Base-by-base conservation (phyloP, 225 moss, liverwort and hornwort genomes). In the Bryum argenteum region DNA sequence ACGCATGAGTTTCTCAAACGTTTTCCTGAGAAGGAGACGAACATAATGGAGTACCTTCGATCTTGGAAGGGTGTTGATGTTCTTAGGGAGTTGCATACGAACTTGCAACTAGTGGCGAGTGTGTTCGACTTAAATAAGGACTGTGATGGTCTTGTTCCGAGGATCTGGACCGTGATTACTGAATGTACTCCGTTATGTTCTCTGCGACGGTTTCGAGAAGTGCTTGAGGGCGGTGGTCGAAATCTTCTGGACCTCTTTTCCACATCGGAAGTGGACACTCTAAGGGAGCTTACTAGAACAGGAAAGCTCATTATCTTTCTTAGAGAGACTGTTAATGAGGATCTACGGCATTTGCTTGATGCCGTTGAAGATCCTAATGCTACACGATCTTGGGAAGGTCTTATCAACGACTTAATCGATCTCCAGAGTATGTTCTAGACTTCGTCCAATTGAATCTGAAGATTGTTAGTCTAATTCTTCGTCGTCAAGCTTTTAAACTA, bases 291-390 rank as follows among this genome's bases (percentile, higher is more conserved):
- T 66, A 58, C 80, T 26, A 76, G 68, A 16, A 61, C 79, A 23
- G 83, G 83, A 60, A 72, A 63, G 48, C 65, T 83, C 13, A 83
- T 83, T 22, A 59, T 72, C 61, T 83, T 83, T 73, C 76, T 83
- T 54, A 70, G 58, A 17, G 76, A 79, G 55, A 83, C 69, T 57
- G 83, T 73, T 67, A 79, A 56, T 64, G 83, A 83, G 65, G 83
- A 83, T 64, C 79, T 83, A 48, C 83, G 83, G 52, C 79, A 79
- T 73, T 73, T 83, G 66, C 79, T 83, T 55, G 83, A 83, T 73
- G 79, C 79, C 41, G 66, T 80, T 65, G 83, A 83, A 70, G 79
- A 83, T 73, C 69, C 79, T 51, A 83, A 60, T 54, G 40, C 76
- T 21, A 70, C 71, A 17, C 83, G 62, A 51, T 43, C 24, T 10